phyloP scores from a whole-genome alignment of 257 asterid species.

The Buddleja alternifolia region DNA sequence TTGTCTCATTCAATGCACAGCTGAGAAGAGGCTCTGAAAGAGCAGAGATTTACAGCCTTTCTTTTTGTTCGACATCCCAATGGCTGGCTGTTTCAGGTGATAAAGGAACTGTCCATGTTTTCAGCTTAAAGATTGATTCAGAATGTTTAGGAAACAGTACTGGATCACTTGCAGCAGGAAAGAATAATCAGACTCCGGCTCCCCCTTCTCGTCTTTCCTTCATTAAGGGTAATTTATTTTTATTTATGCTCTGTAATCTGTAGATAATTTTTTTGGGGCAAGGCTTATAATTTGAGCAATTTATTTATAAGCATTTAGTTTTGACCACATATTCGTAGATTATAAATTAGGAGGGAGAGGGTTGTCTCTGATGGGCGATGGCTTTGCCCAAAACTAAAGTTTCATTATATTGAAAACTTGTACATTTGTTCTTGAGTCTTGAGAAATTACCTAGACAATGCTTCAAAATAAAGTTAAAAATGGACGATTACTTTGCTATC shows the following conservation, averaged over 20 bases:
- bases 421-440: too few species aligned
- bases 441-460: too few species aligned
- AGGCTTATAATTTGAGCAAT: neutral
- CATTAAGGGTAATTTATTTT: conserved; percentile 46
- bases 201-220: conserved; percentile 49
- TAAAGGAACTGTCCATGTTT: conserved; percentile 67
- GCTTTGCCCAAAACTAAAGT: too few species aligned
- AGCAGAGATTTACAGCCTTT: conserved; percentile 57
- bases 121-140: conserved; percentile 48
- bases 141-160: neutral
- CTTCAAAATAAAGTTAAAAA: too few species aligned
- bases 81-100: conserved; percentile 72
- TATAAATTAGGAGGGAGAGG: too few species aligned
- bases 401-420: too few species aligned
- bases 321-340: too few species aligned
- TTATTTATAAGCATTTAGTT: neutral
- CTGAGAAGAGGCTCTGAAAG: conserved; percentile 63
- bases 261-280: neutral
- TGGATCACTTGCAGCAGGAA: conserved; percentile 27
- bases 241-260: neutral
- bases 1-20: conserved; percentile 34
- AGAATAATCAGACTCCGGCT: conserved; percentile 29
- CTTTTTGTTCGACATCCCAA: conserved; percentile 48
- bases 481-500: too few species aligned
- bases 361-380: too few species aligned